Evolutionary conservation across 306 rosid genomes (phyloP).

Genomic region (Coriaria nepalensis): DNA sequence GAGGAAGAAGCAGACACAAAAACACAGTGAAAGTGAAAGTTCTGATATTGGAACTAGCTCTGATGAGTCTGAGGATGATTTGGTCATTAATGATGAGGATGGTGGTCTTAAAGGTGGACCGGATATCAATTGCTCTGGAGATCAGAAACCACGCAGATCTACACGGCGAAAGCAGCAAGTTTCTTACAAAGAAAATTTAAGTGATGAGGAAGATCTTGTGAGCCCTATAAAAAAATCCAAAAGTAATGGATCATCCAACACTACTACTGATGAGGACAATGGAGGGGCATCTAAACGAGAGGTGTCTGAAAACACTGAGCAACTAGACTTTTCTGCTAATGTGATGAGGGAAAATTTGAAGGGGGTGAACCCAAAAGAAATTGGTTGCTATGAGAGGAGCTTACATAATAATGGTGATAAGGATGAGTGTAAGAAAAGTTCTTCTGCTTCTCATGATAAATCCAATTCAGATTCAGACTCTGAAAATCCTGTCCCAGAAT

Average conservation of each 20-base stretch:
- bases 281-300: slow-evolving; percentile 20
- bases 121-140: background rate
- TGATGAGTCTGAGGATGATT: slow-evolving; percentile 44
- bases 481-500: too few relatives aligned
- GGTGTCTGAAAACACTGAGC: slow-evolving; percentile 19
- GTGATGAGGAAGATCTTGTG: slow-evolving; percentile 29
- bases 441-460: too few relatives aligned
- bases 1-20: slow-evolving; percentile 36
- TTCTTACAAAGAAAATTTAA: slow-evolving; percentile 57
- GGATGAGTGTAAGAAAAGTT: too few relatives aligned
- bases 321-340: slow-evolving; percentile 12
- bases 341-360: too few relatives aligned
- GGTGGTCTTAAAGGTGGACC: slow-evolving; percentile 11
- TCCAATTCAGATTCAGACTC: too few relatives aligned
- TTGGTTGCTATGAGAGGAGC: too few relatives aligned
- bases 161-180: slow-evolving; percentile 51
- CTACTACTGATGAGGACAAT: background rate
- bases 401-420: too few relatives aligned
- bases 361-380: too few relatives aligned
- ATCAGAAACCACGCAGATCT: slow-evolving; percentile 56
- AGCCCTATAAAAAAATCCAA: slow-evolving; percentile 26
- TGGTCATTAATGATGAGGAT: slow-evolving; percentile 15
- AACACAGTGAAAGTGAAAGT: slow-evolving; percentile 45
- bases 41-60: slow-evolving; percentile 28
- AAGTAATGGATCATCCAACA: slow-evolving; percentile 25